Conservation (phyloP, 176 grass and related monocot species). For the Avena sativa region DNA sequence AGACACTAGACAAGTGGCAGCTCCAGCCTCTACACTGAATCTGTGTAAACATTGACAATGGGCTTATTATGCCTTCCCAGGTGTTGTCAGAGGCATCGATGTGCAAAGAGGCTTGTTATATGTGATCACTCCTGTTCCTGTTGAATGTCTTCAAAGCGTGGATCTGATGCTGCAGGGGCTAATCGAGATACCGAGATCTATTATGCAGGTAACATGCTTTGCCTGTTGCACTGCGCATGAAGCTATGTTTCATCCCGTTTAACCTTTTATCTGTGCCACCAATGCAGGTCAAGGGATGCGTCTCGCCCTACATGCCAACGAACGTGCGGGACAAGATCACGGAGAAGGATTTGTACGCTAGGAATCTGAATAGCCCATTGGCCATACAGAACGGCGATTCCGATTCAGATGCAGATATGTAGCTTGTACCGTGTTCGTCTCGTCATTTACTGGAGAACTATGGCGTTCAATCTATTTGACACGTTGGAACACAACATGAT, state of each 20-base stretch:
- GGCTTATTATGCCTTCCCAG: conserved; percentile 46
- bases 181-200: conserved; percentile 75
- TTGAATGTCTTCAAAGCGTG: conserved; percentile 60
- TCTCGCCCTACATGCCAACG: conserved; percentile 8
- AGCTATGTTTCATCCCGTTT: background rate
- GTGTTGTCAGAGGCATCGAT: conserved; percentile 85
- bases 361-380: conserved; percentile 3
- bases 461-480: background rate
- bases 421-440: background rate
- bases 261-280: too few species aligned
- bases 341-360: background rate
- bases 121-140: conserved; percentile 83
- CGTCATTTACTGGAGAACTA: background rate
- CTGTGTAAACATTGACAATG: background rate
- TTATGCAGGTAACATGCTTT: conserved; percentile 68
- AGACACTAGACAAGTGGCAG: background rate
- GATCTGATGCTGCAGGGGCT: conserved; percentile 90
- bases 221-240: background rate
- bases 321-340: conserved; percentile 19
- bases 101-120: conserved; percentile 65
- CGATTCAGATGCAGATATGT: background rate
- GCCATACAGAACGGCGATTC: background rate
- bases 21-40: background rate
- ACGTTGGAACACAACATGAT: too few species aligned
- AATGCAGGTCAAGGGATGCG: conserved; percentile 15